Percentiles rank a stretch among this genome's conserved stretches.
phyloP scores from a whole-genome alignment of 495 filamentous ascomycete species.

The Aspergillus campestris region DNA sequence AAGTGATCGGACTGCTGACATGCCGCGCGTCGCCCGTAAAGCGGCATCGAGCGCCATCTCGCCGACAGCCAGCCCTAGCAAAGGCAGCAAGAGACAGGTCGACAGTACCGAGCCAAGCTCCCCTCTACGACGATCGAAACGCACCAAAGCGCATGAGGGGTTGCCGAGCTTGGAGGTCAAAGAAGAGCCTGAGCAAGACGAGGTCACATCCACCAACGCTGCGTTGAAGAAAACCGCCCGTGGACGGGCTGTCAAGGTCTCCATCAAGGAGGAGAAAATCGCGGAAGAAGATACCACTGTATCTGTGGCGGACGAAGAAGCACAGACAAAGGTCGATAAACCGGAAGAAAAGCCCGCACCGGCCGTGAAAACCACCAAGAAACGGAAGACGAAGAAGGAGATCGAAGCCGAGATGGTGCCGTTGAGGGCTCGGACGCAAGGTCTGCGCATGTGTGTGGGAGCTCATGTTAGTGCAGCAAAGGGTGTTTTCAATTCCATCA shows the following conservation, averaged over 20 bases:
- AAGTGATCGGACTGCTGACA: conserved; percentile 6
- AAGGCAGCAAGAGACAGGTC: conserved; percentile 14
- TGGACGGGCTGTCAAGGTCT: background rate
- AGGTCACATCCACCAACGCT: background rate
- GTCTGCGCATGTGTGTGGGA: conserved; percentile 76
- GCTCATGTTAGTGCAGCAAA: conserved; percentile 87
- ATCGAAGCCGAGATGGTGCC: conserved; percentile 48
- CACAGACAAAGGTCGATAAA: conserved; percentile 5
- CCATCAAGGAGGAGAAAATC: conserved; percentile 15
- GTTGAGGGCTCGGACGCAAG: conserved; percentile 56
- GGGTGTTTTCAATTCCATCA: conserved; percentile 82
- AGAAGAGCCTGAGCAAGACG: background rate
- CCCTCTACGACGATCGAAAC: conserved; percentile 30
- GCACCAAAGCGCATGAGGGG: conserved; percentile 21
- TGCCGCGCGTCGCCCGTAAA: conserved; percentile 14
- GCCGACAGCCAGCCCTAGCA: background rate
- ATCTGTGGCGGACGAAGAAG: conserved; percentile 1
- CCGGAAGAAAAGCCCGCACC: conserved; percentile 10
- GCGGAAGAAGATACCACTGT: background rate
- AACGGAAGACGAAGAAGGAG: conserved; percentile 33
- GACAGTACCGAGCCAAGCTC: conserved; percentile 18
- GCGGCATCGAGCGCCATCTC: conserved; percentile 5
- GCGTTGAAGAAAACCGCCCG: background rate
- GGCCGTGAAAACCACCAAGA: conserved; percentile 14
- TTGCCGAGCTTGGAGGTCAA: conserved; percentile 10